These are phyloP conservation scores for Tremella mesenterica DNA, from an alignment of 768 basidiomycete species.

Conservation along the genomic window DNA sequence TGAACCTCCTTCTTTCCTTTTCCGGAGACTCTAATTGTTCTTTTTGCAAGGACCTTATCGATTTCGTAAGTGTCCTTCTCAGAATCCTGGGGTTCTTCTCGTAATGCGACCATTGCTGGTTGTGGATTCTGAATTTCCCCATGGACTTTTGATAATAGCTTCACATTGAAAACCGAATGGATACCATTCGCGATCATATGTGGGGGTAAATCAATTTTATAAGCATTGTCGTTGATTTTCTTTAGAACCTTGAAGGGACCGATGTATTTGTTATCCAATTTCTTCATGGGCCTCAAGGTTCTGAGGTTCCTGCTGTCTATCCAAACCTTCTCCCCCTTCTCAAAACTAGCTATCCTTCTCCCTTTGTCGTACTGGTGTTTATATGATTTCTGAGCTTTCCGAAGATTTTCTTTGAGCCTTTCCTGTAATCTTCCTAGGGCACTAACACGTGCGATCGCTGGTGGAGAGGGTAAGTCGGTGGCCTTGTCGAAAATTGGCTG, in stretches of 20 bases:
- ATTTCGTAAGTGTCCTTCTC: no score
- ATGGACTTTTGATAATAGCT: no score
- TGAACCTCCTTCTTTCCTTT: no score
- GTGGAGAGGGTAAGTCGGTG: not conserved
- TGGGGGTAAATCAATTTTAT: not conserved
- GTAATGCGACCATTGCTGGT: no score
- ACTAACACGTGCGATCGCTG: not conserved
- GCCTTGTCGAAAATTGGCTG: not conserved
- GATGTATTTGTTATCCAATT: constrained; percentile 9
- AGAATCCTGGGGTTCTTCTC: no score
- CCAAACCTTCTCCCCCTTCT: constrained; percentile 6
- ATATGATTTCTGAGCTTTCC: not conserved
- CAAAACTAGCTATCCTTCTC: not conserved
- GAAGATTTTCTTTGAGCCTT: not conserved
- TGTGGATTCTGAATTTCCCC: no score
- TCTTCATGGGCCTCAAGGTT: not conserved
- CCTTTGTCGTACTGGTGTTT: not conserved
- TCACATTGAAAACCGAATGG: not conserved
- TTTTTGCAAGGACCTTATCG: no score
- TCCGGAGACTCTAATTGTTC: no score
- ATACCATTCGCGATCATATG: not conserved
- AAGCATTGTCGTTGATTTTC: not conserved
- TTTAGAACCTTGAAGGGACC: constrained; percentile 12
- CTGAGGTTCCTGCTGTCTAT: not conserved
- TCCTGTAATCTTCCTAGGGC: constrained; percentile 3